Evolutionary conservation across 2,329 filamentous ascomycete genomes (phyloP).

Genomic region (Fusarium sp.): DNA sequence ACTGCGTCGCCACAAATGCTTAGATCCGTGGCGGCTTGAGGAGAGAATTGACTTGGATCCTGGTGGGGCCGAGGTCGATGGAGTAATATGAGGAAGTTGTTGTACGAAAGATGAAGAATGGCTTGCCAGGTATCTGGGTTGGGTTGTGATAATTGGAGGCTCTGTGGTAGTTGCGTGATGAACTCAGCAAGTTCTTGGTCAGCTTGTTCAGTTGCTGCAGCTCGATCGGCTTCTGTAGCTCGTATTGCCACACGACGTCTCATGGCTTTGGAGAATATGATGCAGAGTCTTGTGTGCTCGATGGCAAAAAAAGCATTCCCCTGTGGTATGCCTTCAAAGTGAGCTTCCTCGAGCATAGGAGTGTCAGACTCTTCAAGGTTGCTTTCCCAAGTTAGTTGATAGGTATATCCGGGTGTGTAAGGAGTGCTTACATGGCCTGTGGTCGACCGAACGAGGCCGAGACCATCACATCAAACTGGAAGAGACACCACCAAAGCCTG

Average conservation of each 20-base stretch:
- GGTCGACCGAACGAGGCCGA: constrained; percentile 63
- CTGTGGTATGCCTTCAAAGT: constrained; percentile 59
- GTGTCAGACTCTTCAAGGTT: constrained; percentile 66
- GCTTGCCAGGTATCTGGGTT: constrained; percentile 49
- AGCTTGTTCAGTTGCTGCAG: constrained; percentile 49
- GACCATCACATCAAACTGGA: constrained; percentile 56
- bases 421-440: constrained; percentile 59
- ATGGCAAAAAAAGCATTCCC: constrained; percentile 61
- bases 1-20: constrained; percentile 52
- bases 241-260: constrained; percentile 45
- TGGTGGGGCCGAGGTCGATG: constrained; percentile 50
- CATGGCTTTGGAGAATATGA: constrained; percentile 61
- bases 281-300: constrained; percentile 63
- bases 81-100: constrained; percentile 54
- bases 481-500: constrained; percentile 58
- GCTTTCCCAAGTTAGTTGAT: constrained; percentile 31
- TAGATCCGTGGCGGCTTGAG: constrained; percentile 42
- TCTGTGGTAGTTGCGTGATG: constrained; percentile 48
- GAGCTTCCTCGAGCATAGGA: constrained; percentile 56
- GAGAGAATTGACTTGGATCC: constrained; percentile 18
- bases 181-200: constrained; percentile 52
- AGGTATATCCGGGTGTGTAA: not conserved
- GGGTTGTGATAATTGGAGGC: constrained; percentile 43
- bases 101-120: constrained; percentile 54
- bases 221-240: constrained; percentile 44